Percentiles rank a stretch among this genome's conserved stretches.
Evolutionary conservation across 345 rosid genomes (phyloP).

Genomic region (Ceriops decandra): DNA sequence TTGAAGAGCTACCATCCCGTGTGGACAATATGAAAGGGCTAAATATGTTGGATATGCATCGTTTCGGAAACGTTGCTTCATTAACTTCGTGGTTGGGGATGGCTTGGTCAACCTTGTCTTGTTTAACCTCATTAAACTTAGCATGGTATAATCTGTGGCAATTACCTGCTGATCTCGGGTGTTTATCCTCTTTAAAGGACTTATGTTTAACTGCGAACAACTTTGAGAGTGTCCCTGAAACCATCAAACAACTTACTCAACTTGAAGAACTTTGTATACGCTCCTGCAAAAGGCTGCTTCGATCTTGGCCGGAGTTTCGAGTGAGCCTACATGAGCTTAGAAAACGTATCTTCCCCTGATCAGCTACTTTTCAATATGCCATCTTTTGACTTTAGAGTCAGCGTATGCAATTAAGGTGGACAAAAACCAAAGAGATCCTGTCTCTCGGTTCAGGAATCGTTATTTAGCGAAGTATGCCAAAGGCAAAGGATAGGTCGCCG

Average conservation of each 20-base stretch:
- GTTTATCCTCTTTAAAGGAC: background rate
- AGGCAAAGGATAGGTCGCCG: too few species aligned
- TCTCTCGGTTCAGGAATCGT: background rate
- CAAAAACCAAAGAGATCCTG: background rate
- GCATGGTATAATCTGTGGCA: background rate
- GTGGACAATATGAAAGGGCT: too few species aligned
- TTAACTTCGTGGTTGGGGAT: too few species aligned
- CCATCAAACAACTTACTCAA: conserved; percentile 5
- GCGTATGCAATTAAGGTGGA: background rate
- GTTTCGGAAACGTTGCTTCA: too few species aligned
- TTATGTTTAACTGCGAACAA: too few species aligned
- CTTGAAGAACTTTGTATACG: background rate
- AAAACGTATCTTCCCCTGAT: background rate
- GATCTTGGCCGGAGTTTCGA: conserved; percentile 4
- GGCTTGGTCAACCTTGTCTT: too few species aligned
- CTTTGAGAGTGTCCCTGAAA: background rate
- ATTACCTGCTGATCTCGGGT: background rate
- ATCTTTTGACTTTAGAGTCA: background rate
- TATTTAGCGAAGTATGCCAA: too few species aligned
- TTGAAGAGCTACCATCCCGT: too few species aligned
- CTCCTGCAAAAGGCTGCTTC: background rate
- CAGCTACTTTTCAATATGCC: background rate
- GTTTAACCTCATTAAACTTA: too few species aligned
- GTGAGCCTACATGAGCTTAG: background rate
- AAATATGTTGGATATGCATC: too few species aligned